These are phyloP conservation scores for Penicillium expansum DNA, from an alignment of 2,329 filamentous ascomycete genomes.

Conservation along the genomic window DNA sequence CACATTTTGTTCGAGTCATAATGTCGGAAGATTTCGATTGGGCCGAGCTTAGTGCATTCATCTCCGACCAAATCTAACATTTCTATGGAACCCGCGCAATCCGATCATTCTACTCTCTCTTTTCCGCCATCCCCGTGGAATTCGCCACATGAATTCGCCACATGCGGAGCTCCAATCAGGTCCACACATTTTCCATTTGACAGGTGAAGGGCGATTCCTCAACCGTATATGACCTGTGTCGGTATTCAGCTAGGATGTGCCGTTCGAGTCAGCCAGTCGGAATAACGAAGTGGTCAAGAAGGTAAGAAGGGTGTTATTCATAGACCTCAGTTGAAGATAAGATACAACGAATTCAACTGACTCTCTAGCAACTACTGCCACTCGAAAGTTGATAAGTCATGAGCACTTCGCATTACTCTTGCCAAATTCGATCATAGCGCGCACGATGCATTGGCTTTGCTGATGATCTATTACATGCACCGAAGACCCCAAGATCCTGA, in stretches of 20 bases:
- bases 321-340: neutral
- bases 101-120: neutral
- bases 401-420: neutral
- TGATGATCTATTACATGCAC: neutral
- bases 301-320: neutral
- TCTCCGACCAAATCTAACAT: too few species aligned
- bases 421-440: neutral
- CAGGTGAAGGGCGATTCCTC: neutral
- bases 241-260: neutral
- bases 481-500: neutral
- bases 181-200: neutral
- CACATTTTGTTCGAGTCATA: neutral
- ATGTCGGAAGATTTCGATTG: neutral
- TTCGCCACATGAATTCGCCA: conserved; percentile 11
- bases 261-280: neutral
- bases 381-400: neutral
- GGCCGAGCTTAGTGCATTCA: neutral
- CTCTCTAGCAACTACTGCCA: neutral
- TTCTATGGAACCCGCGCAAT: neutral
- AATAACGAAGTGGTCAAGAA: neutral
- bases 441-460: neutral
- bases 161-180: neutral
- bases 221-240: conserved; percentile 1
- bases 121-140: conserved; percentile 1
- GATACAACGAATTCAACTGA: neutral